Conservation (phyloP, 805 yeast genomes). For the Yarrowia sp. region DNA sequence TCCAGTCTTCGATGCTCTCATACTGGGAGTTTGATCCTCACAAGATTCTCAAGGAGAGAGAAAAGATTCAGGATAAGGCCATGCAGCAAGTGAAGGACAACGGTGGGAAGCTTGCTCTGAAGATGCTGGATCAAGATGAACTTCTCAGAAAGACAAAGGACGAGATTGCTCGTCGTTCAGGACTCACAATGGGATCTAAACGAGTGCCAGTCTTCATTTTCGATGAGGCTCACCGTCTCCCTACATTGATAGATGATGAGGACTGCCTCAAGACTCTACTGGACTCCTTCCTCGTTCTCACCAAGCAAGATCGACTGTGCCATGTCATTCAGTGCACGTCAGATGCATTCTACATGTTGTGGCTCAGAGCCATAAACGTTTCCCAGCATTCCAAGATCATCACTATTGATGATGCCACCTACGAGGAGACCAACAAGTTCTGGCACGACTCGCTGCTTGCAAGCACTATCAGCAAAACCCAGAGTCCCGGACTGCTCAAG, state of each 20-base stretch:
- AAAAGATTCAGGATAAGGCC: conserved; percentile 33
- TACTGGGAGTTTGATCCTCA: conserved; percentile 43
- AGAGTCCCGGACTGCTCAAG: conserved; percentile 42
- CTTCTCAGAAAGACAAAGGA: conserved; percentile 30
- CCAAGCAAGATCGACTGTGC: conserved; percentile 43
- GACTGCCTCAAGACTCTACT: conserved; percentile 40
- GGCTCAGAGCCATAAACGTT: conserved; percentile 34
- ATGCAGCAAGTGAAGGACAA: conserved; percentile 24
- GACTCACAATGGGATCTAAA: conserved; percentile 27
- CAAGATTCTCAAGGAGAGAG: conserved; percentile 35
- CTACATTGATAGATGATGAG: conserved; percentile 32
- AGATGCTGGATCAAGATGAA: conserved; percentile 31
- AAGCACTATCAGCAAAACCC: conserved; percentile 39
- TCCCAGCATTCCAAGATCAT: conserved; percentile 42
- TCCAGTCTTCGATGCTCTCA: conserved; percentile 41
- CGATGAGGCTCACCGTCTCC: conserved; percentile 43
- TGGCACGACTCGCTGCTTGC: conserved; percentile 40
- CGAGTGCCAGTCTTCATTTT: conserved; percentile 42
- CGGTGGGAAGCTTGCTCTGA: conserved; percentile 20
- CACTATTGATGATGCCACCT: conserved; percentile 42
- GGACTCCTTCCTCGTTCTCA: conserved; percentile 43
- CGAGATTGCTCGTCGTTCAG: conserved; percentile 30
- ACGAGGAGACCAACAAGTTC: conserved; percentile 39
- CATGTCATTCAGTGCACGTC: conserved; percentile 43
- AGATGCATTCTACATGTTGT: conserved; percentile 43